Percentiles rank a stretch among this genome's conserved stretches.
These are phyloP conservation scores for Trichoderma semiorbis DNA, from an alignment of 2,329 filamentous ascomycete species.

Conservation along the genomic window DNA sequence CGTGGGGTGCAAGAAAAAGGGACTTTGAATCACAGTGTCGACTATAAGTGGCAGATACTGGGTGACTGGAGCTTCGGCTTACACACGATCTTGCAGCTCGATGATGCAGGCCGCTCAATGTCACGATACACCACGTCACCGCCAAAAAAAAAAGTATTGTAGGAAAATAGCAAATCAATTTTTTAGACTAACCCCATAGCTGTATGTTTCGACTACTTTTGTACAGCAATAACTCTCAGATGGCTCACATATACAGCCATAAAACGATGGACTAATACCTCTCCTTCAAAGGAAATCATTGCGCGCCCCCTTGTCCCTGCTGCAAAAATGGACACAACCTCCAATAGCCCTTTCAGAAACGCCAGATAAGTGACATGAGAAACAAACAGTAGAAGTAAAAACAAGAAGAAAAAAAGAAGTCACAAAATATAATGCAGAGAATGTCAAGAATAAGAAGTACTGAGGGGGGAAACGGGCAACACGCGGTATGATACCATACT, in stretches of 20 bases:
- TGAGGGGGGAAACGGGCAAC: background rate
- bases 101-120: conserved; percentile 2
- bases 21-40: conserved; percentile 13
- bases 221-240: background rate
- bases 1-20: background rate
- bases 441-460: background rate
- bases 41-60: background rate
- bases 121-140: conserved; percentile 5
- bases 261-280: background rate
- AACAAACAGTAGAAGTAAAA: background rate
- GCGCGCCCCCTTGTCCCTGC: background rate
- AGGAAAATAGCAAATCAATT: background rate
- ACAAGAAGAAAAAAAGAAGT: background rate
- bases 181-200: background rate
- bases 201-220: background rate
- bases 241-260: background rate
- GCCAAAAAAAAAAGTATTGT: background rate
- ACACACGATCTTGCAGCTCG: conserved; percentile 11
- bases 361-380: background rate
- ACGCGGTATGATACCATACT: background rate
- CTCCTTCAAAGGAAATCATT: background rate
- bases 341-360: background rate
- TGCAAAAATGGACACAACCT: background rate
- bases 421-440: conserved; percentile 5
- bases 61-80: conserved; percentile 5